Conservation (phyloP, 139 green algal genomes). For the Chlorella sp. region DNA sequence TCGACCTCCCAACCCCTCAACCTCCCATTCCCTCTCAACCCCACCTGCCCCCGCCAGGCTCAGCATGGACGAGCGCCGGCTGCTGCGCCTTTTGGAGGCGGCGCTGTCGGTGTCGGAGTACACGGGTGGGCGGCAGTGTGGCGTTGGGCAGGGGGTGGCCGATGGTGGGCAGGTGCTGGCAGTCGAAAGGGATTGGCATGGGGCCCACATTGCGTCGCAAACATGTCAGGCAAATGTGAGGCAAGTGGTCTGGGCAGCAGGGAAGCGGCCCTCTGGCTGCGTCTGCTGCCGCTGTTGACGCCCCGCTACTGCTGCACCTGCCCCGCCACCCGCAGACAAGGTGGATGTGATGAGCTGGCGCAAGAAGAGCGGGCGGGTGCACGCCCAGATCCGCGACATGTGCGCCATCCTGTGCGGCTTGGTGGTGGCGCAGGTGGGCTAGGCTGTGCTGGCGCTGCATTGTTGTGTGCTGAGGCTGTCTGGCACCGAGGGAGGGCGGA, state of each 20-base stretch:
- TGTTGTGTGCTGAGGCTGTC: not conserved
- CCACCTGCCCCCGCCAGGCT: constrained; percentile 56
- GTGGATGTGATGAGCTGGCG: constrained; percentile 89
- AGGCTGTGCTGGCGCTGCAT: not conserved
- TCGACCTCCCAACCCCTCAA: too few relatives aligned
- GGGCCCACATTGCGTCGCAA: too few relatives aligned
- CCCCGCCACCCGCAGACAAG: constrained; percentile 46
- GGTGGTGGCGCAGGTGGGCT: constrained; percentile 56
- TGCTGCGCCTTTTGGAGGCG: constrained; percentile 88
- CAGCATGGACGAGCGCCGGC: constrained; percentile 72
- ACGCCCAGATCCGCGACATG: constrained; percentile 87
- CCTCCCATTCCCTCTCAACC: not conserved
- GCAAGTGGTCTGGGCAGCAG: not conserved
- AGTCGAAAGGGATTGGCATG: too few relatives aligned
- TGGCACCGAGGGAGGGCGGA: not conserved
- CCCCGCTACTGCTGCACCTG: not conserved
- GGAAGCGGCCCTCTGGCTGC: not conserved
- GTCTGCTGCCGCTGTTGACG: not conserved
- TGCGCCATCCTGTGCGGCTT: constrained; percentile 89
- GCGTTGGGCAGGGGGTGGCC: not conserved
- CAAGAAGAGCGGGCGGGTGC: constrained; percentile 78
- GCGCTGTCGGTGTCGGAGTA: constrained; percentile 91
- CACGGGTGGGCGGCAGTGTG: not conserved
- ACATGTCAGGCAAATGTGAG: not conserved
- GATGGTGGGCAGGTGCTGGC: not conserved